Percentiles rank a stretch among this genome's conserved stretches.
Evolutionary conservation across 108 stramenopile species (phyloP).

Genomic region (Pseudonitzschia delicatissima): DNA sequence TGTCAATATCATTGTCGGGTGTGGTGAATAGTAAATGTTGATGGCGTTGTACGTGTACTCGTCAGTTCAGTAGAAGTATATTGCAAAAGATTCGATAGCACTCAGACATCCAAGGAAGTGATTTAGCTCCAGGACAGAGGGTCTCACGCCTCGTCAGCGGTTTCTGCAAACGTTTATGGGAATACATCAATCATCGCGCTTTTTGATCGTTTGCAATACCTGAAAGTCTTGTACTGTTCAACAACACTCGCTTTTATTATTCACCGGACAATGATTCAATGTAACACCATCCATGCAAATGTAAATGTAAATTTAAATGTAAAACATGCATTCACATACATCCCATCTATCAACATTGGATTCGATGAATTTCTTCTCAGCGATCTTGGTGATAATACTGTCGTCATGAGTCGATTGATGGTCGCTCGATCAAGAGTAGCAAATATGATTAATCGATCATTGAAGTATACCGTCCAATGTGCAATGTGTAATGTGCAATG

Average conservation of each 20-base stretch:
- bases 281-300: not conserved
- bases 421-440: not conserved
- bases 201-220: not conserved
- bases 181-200: slow-evolving; percentile 62
- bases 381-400: slow-evolving; percentile 9
- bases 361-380: not conserved
- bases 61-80: no score
- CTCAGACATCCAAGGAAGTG: slow-evolving; percentile 79
- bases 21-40: no score
- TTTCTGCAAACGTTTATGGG: slow-evolving; percentile 75
- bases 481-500: no score
- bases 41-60: not conserved
- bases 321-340: not conserved
- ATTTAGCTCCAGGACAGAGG: slow-evolving; percentile 33
- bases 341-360: not conserved
- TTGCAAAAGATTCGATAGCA: no score
- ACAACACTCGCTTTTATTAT: no score
- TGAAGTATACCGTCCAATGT: no score
- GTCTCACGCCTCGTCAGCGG: slow-evolving; percentile 40
- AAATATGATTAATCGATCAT: slow-evolving; percentile 9
- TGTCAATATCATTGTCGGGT: no score
- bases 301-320: not conserved
- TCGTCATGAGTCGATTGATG: not conserved
- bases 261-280: no score
- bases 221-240: no score